Evolutionary conservation across 345 rosid genomes (phyloP), one percentile per base, ranked within the genome.

Genomic region (Gynandropsis gynandra): DNA sequence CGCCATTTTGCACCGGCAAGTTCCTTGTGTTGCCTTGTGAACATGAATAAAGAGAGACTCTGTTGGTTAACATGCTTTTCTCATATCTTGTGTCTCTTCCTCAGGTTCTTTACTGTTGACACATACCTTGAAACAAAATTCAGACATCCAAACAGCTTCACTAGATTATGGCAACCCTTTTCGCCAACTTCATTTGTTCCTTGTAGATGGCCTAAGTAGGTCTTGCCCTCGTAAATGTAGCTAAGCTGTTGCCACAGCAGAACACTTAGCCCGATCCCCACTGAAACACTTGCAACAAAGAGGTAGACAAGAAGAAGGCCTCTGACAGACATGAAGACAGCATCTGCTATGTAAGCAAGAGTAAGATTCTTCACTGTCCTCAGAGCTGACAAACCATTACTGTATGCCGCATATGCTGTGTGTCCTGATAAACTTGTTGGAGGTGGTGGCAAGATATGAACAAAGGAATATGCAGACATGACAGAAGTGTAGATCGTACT

Each of bases 161-260:
- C 47, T 42, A 90, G 31, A 59, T 87, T 90, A 39, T 70, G 67
- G 56, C 92, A 90, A 52, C 76, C 85, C 61, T 72, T 77, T 63
- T 43, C 79, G 13, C 75, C 80, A 63, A 46, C 59, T 44, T 62
- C 65, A 5, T 70, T 80, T 29, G 55, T 54, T 67, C 72, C 89
- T 51, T 59, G 69, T 4, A 90, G 63, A 61, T 80, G 88, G 70
- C 79, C 73, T 4, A 85, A 70, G 65, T 82, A 88, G 24, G 95
- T 88, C 65, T 74, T 65, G 31, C 96, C 96, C 65, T 73, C 80
- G n/a, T 76, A 83, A 42, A 87, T 81, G 54, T 73, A 87, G 62
- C 55, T 76, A 13, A 87, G 83, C 64, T 87, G 95, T 68, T 88
- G 97, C 92, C 89, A 83, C 19, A 87, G 68, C 54, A 90, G 89